phyloP scores from a whole-genome alignment of 2,329 filamentous ascomycete genomes.

The Penicillium sp. region DNA sequence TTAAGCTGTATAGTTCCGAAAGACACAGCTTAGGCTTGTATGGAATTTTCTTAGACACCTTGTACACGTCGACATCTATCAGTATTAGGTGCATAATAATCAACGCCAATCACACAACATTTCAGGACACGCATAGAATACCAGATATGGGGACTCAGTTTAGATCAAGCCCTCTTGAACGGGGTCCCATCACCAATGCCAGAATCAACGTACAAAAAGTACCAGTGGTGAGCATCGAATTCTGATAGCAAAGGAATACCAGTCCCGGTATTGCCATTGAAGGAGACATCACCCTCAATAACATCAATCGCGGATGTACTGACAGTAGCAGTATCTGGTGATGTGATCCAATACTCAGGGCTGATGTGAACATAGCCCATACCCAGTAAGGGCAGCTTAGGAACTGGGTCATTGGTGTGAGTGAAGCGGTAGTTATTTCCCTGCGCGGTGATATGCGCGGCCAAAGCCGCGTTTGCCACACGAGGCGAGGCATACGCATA shows the following conservation, averaged over 20 bases:
- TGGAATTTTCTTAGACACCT: too few relatives aligned
- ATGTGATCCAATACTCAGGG: slow-evolving; percentile 65
- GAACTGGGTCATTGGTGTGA: slow-evolving; percentile 66
- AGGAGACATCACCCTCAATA: slow-evolving; percentile 24
- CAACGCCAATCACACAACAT: too few relatives aligned
- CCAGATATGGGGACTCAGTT: too few relatives aligned
- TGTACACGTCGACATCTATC: too few relatives aligned
- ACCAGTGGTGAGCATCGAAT: slow-evolving; percentile 28
- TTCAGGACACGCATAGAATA: too few relatives aligned
- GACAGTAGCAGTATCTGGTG: slow-evolving; percentile 26
- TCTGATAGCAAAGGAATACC: slow-evolving; percentile 18
- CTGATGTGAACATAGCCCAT: slow-evolving; percentile 65
- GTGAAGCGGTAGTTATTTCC: slow-evolving; percentile 62
- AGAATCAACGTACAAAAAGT: slow-evolving; percentile 24
- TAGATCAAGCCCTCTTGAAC: slow-evolving; percentile 1
- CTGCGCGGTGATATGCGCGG: slow-evolving; percentile 55
- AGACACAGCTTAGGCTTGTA: too few relatives aligned
- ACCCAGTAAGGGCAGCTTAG: slow-evolving; percentile 62
- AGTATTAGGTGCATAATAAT: too few relatives aligned
- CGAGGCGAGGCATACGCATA: slow-evolving; percentile 69
- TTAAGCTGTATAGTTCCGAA: too few relatives aligned
- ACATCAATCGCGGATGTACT: slow-evolving; percentile 20
- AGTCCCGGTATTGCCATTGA: slow-evolving; percentile 27
- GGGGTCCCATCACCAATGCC: slow-evolving; percentile 20
- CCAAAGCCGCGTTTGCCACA: slow-evolving; percentile 59